These are phyloP conservation scores for Amanita thiersii DNA, from an alignment of 768 basidiomycete species.

Conservation along the genomic window DNA sequence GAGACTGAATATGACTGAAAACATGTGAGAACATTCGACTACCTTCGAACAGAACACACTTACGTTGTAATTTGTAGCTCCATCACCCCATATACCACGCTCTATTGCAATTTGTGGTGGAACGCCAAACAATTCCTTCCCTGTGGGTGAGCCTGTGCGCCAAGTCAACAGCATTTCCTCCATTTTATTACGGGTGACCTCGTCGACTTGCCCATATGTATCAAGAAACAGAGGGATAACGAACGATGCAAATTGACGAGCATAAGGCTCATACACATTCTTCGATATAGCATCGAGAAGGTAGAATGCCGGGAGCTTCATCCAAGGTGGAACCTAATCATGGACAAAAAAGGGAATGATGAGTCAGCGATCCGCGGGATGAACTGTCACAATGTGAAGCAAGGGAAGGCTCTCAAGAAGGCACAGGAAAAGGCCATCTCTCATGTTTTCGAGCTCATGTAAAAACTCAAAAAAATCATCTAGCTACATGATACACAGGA, in stretches of 20 bases:
- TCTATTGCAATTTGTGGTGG: constrained; percentile 80
- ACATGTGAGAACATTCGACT: constrained; percentile 7
- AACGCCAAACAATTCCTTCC: constrained; percentile 79
- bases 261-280: constrained; percentile 92
- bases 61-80: constrained; percentile 32
- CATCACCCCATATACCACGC: constrained; percentile 69
- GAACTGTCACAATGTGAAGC: constrained; percentile 18
- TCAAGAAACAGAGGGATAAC: constrained; percentile 82
- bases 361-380: constrained; percentile 65
- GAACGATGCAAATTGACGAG: constrained; percentile 72
- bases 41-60: constrained; percentile 16
- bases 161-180: constrained; percentile 97
- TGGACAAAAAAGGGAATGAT: constrained; percentile 35
- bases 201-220: constrained; percentile 83
- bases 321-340: constrained; percentile 74
- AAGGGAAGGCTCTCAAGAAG: no score
- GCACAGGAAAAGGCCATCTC: constrained; percentile 21
- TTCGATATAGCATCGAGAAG: constrained; percentile 96
- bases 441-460: constrained; percentile 28
- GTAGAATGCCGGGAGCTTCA: constrained; percentile 92
- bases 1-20: constrained; percentile 22
- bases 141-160: constrained; percentile 77
- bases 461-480: constrained; percentile 14
- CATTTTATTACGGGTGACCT: constrained; percentile 84
- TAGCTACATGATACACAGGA: constrained; percentile 30